phyloP scores from a whole-genome alignment of 768 basidiomycete species.

The Rhizopogon vinicolor region DNA sequence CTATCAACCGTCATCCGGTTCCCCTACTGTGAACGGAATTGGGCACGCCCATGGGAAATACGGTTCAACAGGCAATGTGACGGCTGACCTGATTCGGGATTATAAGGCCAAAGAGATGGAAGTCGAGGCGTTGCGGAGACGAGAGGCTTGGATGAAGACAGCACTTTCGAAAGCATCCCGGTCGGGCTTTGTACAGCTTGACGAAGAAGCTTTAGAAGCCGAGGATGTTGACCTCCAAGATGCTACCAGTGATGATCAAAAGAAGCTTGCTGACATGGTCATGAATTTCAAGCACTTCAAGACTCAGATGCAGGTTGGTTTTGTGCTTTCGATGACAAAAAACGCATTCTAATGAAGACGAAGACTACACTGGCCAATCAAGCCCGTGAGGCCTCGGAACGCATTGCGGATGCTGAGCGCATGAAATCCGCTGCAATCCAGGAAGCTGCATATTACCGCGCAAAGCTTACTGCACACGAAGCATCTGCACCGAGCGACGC shows the following conservation, averaged over 20 bases:
- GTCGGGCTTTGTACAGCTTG: slow-evolving; percentile 70
- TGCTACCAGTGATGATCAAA: slow-evolving; percentile 37
- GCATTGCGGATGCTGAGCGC: slow-evolving; percentile 75
- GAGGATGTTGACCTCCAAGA: slow-evolving; percentile 29
- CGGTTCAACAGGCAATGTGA: slow-evolving; percentile 62
- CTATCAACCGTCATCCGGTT: slow-evolving; percentile 38
- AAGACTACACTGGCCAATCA: slow-evolving; percentile 75
- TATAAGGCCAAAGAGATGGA: slow-evolving; percentile 81
- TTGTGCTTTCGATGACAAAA: not conserved
- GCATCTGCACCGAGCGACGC: slow-evolving; percentile 59
- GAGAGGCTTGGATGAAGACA: slow-evolving; percentile 83
- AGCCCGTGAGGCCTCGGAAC: slow-evolving; percentile 71
- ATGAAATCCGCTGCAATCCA: slow-evolving; percentile 75
- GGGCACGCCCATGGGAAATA: slow-evolving; percentile 38
- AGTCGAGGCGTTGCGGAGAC: slow-evolving; percentile 67
- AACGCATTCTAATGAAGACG: not conserved
- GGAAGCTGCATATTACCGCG: slow-evolving; percentile 94
- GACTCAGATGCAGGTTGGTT: slow-evolving; percentile 77
- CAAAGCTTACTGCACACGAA: slow-evolving; percentile 89
- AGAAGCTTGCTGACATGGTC: slow-evolving; percentile 61
- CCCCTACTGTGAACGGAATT: slow-evolving; percentile 48
- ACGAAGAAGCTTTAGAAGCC: slow-evolving; percentile 42
- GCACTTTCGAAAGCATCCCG: slow-evolving; percentile 71
- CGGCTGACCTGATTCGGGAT: slow-evolving; percentile 74
- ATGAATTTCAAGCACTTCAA: slow-evolving; percentile 86